These are phyloP conservation scores for Trichosporon inkin DNA, from an alignment of 1,284 basidiomycete species.

Conservation along the genomic window DNA sequence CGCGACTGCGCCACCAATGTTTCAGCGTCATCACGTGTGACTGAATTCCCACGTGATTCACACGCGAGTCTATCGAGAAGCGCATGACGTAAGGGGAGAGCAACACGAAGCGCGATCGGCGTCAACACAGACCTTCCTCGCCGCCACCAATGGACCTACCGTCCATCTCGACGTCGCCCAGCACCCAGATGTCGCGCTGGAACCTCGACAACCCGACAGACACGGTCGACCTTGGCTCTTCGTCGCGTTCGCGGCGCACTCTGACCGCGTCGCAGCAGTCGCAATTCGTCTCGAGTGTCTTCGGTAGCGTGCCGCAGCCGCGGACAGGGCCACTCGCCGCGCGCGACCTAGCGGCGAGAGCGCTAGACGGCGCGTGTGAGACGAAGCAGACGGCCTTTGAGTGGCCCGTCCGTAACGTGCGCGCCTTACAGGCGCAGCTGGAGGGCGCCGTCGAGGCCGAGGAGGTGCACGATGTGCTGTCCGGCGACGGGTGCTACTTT, in stretches of 20 bases:
- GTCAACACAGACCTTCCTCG: not conserved
- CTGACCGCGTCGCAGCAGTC: slow-evolving; percentile 3
- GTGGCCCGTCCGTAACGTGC: slow-evolving; percentile 27
- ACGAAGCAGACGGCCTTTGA: slow-evolving; percentile 29
- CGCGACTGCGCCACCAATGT: too few species aligned
- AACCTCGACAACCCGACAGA: slow-evolving; percentile 23
- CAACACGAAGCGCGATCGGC: too few species aligned
- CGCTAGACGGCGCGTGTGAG: slow-evolving; percentile 16
- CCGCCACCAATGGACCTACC: not conserved
- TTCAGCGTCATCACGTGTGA: too few species aligned
- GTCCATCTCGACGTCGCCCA: not conserved
- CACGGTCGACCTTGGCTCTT: not conserved
- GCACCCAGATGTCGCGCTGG: slow-evolving; percentile 9
- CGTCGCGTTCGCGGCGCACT: slow-evolving; percentile 3
- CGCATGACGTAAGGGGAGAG: too few species aligned
- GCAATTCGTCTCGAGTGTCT: slow-evolving; percentile 19
- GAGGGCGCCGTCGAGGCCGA: slow-evolving; percentile 28
- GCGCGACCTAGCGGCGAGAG: slow-evolving; percentile 3
- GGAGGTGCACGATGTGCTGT: slow-evolving; percentile 59
- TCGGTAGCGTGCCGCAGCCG: slow-evolving; percentile 7
- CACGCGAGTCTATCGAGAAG: too few species aligned
- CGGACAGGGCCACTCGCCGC: not conserved
- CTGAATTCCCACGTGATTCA: too few species aligned
- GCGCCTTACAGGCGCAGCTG: slow-evolving; percentile 24
- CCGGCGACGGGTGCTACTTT: slow-evolving; percentile 60